phyloP scores from a whole-genome alignment of 164 flowering plant genomes.

The Annona squamosa region DNA sequence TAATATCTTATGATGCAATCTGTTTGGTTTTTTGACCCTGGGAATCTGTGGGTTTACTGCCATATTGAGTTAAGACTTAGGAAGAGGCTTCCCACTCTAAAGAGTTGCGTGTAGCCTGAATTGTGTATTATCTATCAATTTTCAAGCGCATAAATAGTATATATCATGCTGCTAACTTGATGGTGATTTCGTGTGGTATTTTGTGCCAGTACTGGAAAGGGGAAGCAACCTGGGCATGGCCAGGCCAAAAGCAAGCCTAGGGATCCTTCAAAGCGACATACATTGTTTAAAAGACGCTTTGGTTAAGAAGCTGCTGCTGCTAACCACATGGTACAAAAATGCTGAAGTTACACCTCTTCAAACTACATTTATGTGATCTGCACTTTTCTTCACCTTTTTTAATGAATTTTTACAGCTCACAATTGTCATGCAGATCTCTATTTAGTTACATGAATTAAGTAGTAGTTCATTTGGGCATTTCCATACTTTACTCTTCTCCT shows the following conservation, averaged over 20 bases:
- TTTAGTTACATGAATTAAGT: not conserved
- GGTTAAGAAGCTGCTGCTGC: constrained; percentile 4
- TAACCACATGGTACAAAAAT: not conserved
- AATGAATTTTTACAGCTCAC: not conserved
- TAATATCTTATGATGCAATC: no score
- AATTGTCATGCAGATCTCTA: not conserved
- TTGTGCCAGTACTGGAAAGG: constrained; percentile 54
- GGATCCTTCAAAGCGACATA: constrained; percentile 81
- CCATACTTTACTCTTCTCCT: no score
- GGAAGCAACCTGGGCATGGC: constrained; percentile 37
- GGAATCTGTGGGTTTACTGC: no score
- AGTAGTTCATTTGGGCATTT: no score
- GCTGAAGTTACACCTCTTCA: not conserved
- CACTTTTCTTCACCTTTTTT: not conserved
- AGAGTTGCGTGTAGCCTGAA: no score
- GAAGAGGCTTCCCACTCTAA: no score
- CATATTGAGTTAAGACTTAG: no score
- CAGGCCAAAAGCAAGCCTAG: constrained; percentile 67
- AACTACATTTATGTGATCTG: not conserved
- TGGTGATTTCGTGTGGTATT: not conserved
- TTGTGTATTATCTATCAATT: no score
- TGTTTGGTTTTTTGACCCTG: no score
- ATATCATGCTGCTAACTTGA: no score
- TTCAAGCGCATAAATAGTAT: no score
- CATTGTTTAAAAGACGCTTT: constrained; percentile 43